A percentile compares a stretch with the other conserved stretches of the same genome.
Conservation (phyloP, 2,329 filamentous ascomycete genomes). For the Trichothecium sympodiale region DNA sequence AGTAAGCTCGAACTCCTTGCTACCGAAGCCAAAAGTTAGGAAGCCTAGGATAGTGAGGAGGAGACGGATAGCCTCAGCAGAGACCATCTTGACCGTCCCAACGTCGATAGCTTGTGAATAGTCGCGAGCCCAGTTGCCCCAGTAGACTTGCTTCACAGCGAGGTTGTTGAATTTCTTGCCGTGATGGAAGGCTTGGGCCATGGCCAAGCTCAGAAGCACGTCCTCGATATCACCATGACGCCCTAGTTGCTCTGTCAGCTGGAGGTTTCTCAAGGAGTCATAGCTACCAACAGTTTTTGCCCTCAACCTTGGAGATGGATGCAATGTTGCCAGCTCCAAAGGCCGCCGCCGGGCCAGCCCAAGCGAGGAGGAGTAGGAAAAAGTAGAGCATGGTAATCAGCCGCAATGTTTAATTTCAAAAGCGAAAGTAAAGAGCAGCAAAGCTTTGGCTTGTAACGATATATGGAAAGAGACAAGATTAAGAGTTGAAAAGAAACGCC, state of each 20-base stretch:
- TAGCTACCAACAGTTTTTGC: conserved; percentile 66
- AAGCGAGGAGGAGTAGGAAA: conserved; percentile 39
- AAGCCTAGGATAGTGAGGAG: conserved; percentile 84
- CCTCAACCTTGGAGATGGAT: conserved; percentile 67
- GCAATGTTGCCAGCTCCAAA: conserved; percentile 89
- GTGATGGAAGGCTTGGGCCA: conserved; percentile 38
- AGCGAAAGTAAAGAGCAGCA: not conserved
- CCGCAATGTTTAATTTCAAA: not conserved
- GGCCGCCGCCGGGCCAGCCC: conserved; percentile 55
- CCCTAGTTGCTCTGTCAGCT: conserved; percentile 31
- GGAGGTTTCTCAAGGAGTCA: too few species aligned
- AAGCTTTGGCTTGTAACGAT: not conserved
- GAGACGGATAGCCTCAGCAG: conserved; percentile 81
- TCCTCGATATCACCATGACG: conserved; percentile 91
- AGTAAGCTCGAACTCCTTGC: conserved; percentile 75
- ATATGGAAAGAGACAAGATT: not conserved
- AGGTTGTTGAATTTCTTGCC: conserved; percentile 81
- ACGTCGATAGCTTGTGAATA: conserved; percentile 93
- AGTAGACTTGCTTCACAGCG: conserved; percentile 82
- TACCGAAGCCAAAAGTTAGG: conserved; percentile 77
- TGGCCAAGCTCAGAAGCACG: conserved; percentile 62
- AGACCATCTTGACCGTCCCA: conserved; percentile 82
- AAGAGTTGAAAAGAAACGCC: not conserved
- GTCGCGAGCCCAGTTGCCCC: conserved; percentile 90
- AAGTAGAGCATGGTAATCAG: conserved; percentile 6